Evolutionary conservation across 192 early-diverging fungal species (phyloP).

Genomic region (Backusella macrospora): DNA sequence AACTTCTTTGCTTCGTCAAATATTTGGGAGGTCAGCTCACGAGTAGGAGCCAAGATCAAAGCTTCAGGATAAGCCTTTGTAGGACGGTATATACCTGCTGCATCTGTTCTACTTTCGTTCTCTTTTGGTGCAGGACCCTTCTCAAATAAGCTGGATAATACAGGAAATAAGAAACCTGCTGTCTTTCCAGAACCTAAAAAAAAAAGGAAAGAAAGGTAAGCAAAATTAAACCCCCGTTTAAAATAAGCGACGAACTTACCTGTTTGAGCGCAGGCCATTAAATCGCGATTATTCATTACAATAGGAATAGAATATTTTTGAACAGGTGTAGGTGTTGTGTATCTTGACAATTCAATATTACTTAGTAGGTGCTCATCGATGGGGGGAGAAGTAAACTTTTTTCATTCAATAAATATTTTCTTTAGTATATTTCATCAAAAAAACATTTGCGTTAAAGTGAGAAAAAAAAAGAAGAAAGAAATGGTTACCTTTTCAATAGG

Average conservation of each 20-base stretch:
- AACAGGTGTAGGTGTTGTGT: slow-evolving; percentile 91
- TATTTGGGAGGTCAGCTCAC: slow-evolving; percentile 95
- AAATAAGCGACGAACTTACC: slow-evolving; percentile 34
- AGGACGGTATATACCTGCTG: slow-evolving; percentile 27
- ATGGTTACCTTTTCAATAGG: slow-evolving; percentile 49
- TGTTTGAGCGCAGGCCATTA: slow-evolving; percentile 99
- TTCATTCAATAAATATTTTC: not conserved
- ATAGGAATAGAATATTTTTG: slow-evolving; percentile 92
- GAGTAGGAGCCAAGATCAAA: slow-evolving; percentile 92
- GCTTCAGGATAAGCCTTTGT: slow-evolving; percentile 76
- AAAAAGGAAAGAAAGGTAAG: not conserved
- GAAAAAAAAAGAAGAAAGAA: no score
- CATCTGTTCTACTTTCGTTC: not conserved
- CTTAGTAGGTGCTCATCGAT: slow-evolving; percentile 87
- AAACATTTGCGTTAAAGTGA: not conserved
- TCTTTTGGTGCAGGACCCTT: slow-evolving; percentile 50
- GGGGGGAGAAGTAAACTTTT: slow-evolving; percentile 55
- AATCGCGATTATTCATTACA: slow-evolving; percentile 79
- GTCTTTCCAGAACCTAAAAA: slow-evolving; percentile 82
- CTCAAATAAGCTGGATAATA: slow-evolving; percentile 88
- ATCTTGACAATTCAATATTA: slow-evolving; percentile 88
- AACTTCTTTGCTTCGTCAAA: slow-evolving; percentile 88
- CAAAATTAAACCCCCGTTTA: not conserved
- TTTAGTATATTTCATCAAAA: no score
- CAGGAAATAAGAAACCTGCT: slow-evolving; percentile 96